Base-by-base conservation (phyloP, 768 basidiomycete genomes). In the Russula emetica region DNA sequence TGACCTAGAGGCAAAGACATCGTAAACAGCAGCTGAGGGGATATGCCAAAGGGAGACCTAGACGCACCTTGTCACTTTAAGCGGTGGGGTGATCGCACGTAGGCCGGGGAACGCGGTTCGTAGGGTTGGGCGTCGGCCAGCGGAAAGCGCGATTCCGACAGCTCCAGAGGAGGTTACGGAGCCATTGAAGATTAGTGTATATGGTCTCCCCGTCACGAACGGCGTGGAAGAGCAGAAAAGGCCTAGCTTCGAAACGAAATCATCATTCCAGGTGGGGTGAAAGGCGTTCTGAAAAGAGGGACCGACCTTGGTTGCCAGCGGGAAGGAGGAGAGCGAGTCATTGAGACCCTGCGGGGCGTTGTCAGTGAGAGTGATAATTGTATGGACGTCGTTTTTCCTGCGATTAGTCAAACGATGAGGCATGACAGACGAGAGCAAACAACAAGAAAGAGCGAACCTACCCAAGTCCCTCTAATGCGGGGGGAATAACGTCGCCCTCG, bases 151-250 rank as follows among this genome's bases (percentile, higher is more conserved):
- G 7, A 93, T 61, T 0, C 90, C 91, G 13, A 92, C 82, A 4
- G 89, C 88, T 8, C 91, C 91, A 8, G 80, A 77, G 0, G 82
- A 84, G 60, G 80, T 72, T 28, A 90, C 79, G 1, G 78, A 70
- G 42, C 78, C 75, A 55, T 87, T 81, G 62, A 79, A 73, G 63
- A 91, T 84, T 11, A 92, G 76, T 0, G 90, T 92, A 32, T 86
- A 82, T 0, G 86, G 85, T 22, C 86, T 76, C 16, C 90, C 91
- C 1, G 88, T 92, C 6, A 90, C 75, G 71, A 92, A 92, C 0
- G 90, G 89, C 2, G 91, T 92, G 2, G 89, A 86, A 0, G 89
- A 78, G 0, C 85, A 86, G 24, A 87, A 72, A 22, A 92, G 78
- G 5, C 89, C 88, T 58, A 90, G 74, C 84, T 90, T 70, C 20